Percentiles rank a stretch among this genome's conserved stretches.
Conservation (phyloP, 352 stramenopile species). For the Phytophthora crassamura region DNA sequence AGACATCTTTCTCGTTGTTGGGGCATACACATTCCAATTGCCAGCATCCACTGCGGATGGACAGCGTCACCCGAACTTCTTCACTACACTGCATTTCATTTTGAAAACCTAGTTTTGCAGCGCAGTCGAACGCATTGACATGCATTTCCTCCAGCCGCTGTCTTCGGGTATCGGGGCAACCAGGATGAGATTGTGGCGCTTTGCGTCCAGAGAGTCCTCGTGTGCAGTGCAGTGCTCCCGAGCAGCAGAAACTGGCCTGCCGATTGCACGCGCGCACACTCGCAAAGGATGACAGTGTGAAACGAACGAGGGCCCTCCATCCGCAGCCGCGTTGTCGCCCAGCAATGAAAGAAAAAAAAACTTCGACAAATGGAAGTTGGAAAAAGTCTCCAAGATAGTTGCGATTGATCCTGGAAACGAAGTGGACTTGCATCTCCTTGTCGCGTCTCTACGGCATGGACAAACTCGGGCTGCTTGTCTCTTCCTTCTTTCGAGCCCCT, state of each 20-base stretch:
- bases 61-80: too few species aligned
- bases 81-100: background rate
- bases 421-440: constrained; percentile 10
- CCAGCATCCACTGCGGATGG: too few species aligned
- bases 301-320: too few species aligned
- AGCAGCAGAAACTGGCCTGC: constrained; percentile 22
- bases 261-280: constrained; percentile 31
- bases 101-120: constrained; percentile 5
- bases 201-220: constrained; percentile 28
- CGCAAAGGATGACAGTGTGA: constrained; percentile 3
- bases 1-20: constrained; percentile 12
- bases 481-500: constrained; percentile 3
- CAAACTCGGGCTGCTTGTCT: constrained; percentile 18
- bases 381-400: background rate
- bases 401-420: background rate
- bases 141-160: background rate
- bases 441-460: constrained; percentile 20
- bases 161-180: constrained; percentile 12
- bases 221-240: constrained; percentile 4
- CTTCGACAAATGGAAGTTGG: too few species aligned
- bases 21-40: background rate
- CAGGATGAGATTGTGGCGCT: constrained; percentile 28
- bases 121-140: constrained; percentile 14
- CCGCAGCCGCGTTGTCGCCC: too few species aligned
- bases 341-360: background rate